Base-by-base conservation (phyloP, 148 eudicot genomes). In the Heliosperma pusillum region DNA sequence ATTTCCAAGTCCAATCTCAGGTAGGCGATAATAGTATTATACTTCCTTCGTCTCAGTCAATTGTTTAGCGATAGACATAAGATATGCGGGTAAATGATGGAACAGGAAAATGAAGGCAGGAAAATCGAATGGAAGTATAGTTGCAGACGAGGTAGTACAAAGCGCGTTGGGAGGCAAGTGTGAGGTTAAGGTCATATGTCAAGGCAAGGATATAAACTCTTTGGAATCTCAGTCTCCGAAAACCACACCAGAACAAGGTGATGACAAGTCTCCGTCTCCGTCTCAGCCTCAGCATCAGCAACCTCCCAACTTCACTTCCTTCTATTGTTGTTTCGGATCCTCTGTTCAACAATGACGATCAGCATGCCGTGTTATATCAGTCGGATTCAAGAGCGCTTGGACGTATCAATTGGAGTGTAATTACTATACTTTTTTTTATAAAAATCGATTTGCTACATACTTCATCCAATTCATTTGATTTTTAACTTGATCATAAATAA, bases 1-100 rank as follows among this genome's bases (percentile, higher is more conserved):
- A 79, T 88, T 71, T 69, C 89, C 66, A 88, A 90, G 83, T 87
- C 97, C 79, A 83, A 69, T 76, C 71, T 84, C 26, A 91, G 89
- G 97, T 88, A 73, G 15, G 5, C 1, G 45, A 22, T 11, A n/a
- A 17, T 9, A 42, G 24, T n/a, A 21, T 57, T 1, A 26, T 47
- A 47, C 16, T 50, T 10, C 17, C 5, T 16, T 8, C 4, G 53
- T 47, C 16, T 47, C 53, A 10, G 52, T 45, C 0, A 45, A 10
- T 47, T 10, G 53, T 47, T 47, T 47, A 10, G 11, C 9, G 11
- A 62, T 16, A 25, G 11, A 52, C 1, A 47, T 5, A 33, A 11
- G 13, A 30, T 22, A 20, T 21, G 19, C 8, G 52, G 13, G 59
- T 79, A 45, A 45, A n/a, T 57, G 21, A 58, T 63, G 30, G n/a